Percentiles rank a stretch among this genome's conserved stretches.
Conservation (phyloP, 2,329 filamentous ascomycete species). For the Talaromyces piceae region DNA sequence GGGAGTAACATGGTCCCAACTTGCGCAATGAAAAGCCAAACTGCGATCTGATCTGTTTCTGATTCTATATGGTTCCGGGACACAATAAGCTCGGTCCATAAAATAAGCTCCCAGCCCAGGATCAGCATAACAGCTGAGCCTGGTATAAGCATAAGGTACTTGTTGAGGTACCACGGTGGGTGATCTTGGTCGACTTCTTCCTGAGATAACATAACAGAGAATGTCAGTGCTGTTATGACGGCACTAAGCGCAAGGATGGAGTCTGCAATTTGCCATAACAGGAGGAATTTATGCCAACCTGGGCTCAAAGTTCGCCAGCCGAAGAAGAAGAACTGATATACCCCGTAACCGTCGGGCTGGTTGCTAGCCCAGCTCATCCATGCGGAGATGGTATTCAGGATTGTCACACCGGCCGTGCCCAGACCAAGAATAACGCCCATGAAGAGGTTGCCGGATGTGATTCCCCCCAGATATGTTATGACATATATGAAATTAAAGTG, state of each 20-base stretch:
- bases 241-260: background rate
- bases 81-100: constrained; percentile 1
- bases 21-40: constrained; percentile 1
- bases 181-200: background rate
- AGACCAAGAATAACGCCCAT: constrained; percentile 2
- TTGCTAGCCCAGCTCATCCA: background rate
- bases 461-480: background rate
- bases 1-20: background rate
- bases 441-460: background rate
- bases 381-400: background rate
- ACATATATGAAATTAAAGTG: background rate
- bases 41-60: background rate
- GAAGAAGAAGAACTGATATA: constrained; percentile 2
- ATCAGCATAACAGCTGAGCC: background rate
- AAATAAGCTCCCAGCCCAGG: background rate
- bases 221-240: background rate
- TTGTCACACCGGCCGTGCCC: background rate
- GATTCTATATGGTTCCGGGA: constrained; percentile 1
- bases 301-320: background rate
- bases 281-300: background rate
- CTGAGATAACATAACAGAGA: background rate
- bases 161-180: background rate
- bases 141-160: background rate
- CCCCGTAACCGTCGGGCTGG: background rate
- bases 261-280: background rate